Percentiles rank a stretch among this genome's conserved stretches.
Evolutionary conservation across 306 rosid species (phyloP).

Genomic region (Sechiopsis laciniata): DNA sequence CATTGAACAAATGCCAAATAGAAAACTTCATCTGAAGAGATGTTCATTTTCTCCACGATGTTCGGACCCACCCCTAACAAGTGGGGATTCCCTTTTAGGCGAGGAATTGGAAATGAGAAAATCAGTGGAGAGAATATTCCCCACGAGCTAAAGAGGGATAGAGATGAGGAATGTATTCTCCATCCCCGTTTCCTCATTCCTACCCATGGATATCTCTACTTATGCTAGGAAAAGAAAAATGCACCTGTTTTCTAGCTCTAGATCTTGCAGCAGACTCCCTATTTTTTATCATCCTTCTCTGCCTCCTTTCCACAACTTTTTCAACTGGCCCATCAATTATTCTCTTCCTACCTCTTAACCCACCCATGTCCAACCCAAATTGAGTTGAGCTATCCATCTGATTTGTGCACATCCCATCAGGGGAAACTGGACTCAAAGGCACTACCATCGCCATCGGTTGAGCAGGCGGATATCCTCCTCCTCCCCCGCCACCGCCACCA

Average conservation of each 20-base stretch:
- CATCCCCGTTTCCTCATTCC: no score
- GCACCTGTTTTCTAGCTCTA: conserved; percentile 92
- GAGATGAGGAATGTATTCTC: no score
- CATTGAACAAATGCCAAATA: neutral
- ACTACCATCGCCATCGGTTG: conserved; percentile 38
- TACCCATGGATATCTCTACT: no score
- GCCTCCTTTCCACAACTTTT: conserved; percentile 88
- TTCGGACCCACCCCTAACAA: no score
- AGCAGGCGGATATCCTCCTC: conserved; percentile 38
- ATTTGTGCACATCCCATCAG: conserved; percentile 50
- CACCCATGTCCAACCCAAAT: conserved; percentile 56
- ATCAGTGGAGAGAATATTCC: no score
- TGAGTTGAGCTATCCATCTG: conserved; percentile 41
- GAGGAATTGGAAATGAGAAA: no score
- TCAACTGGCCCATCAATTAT: conserved; percentile 72
- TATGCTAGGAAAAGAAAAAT: neutral
- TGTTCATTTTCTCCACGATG: no score
- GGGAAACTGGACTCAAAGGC: conserved; percentile 57
- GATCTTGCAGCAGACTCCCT: conserved; percentile 96
- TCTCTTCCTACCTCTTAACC: conserved; percentile 68
- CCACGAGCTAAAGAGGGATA: no score
- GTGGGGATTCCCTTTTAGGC: no score
- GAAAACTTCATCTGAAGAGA: neutral
- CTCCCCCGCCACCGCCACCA: conserved; percentile 27
- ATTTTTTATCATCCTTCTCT: conserved; percentile 94